These are phyloP conservation scores for Fomitopsis palustris DNA, from an alignment of 1,284 basidiomycete genomes.

Conservation along the genomic window DNA sequence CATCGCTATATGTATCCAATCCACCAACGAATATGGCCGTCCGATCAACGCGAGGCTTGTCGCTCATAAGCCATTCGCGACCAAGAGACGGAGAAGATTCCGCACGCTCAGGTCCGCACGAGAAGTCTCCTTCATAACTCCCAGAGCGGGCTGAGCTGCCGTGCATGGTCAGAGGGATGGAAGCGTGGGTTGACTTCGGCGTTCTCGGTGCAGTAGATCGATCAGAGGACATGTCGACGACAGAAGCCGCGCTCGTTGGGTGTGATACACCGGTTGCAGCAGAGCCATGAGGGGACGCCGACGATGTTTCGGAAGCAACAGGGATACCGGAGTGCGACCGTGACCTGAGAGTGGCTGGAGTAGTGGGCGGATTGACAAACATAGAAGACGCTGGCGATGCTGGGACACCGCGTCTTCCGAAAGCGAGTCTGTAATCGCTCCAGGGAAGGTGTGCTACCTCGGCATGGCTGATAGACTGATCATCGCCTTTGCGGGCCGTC, in stretches of 20 bases:
- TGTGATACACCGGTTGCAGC: neutral
- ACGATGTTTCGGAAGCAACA: neutral
- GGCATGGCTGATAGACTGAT: neutral
- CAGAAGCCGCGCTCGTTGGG: neutral
- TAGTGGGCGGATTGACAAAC: conserved; percentile 9
- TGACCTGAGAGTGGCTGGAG: neutral
- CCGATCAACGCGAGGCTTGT: conserved; percentile 47
- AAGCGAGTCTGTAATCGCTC: neutral
- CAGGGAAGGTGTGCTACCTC: neutral
- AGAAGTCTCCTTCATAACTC: neutral
- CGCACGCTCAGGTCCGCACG: neutral
- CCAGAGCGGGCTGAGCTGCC: neutral
- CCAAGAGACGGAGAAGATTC: no score
- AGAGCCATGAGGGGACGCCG: neutral
- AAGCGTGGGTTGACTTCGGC: conserved; percentile 29
- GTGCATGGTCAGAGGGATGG: neutral
- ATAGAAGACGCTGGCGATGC: conserved; percentile 11
- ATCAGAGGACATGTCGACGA: neutral
- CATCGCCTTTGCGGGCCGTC: conserved; percentile 14
- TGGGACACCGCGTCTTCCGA: conserved; percentile 3
- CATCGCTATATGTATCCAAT: conserved; percentile 57
- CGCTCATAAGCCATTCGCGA: conserved; percentile 18
- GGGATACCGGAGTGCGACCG: neutral
- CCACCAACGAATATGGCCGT: conserved; percentile 74
- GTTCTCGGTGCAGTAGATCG: conserved; percentile 39